Evolutionary conservation across 2,329 filamentous ascomycete genomes (phyloP).

Genomic region (Metarhizium album): DNA sequence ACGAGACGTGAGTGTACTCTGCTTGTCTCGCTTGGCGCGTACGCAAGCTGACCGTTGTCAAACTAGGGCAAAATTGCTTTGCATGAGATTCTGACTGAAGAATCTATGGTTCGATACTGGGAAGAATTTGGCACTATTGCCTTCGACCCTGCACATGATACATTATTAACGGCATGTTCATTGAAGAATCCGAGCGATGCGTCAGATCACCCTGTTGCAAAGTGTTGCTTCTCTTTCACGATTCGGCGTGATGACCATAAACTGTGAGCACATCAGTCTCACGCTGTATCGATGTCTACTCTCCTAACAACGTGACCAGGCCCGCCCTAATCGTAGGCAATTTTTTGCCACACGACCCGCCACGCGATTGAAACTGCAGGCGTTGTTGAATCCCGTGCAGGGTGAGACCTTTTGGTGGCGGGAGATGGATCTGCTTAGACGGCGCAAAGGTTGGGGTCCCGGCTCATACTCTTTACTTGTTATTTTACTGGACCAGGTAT

Average conservation of each 20-base stretch:
- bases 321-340: constrained; percentile 94
- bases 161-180: constrained; percentile 85
- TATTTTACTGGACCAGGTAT: background rate
- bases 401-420: background rate
- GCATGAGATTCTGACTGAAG: constrained; percentile 91
- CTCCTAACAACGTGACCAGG: constrained; percentile 32
- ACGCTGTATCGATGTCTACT: no score
- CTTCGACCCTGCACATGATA: constrained; percentile 89
- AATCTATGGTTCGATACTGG: constrained; percentile 94
- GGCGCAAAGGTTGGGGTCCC: background rate
- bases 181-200: constrained; percentile 70
- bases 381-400: background rate
- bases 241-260: constrained; percentile 92
- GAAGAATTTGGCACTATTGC: constrained; percentile 98
- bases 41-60: constrained; percentile 4
- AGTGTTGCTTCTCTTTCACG: constrained; percentile 96
- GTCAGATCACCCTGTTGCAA: constrained; percentile 61
- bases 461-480: background rate
- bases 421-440: background rate
- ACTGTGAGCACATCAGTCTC: constrained; percentile 52
- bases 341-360: constrained; percentile 76
- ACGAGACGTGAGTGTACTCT: constrained; percentile 59
- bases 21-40: background rate
- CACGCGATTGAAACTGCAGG: constrained; percentile 9
- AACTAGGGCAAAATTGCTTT: constrained; percentile 80